phyloP scores from a whole-genome alignment of 2,329 filamentous ascomycete genomes.

The Claviceps purpurea region DNA sequence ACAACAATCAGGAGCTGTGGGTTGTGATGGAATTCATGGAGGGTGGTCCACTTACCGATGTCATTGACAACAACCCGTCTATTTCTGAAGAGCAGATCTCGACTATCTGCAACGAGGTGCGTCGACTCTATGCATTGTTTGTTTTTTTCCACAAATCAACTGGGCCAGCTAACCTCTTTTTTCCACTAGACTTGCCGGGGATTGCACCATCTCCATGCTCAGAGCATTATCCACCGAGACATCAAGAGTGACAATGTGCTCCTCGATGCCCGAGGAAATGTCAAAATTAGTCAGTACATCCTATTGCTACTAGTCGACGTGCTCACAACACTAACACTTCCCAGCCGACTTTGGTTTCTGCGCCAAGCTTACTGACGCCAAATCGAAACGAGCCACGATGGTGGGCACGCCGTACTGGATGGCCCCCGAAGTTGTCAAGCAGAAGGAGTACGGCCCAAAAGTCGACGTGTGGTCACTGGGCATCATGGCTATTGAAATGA shows the following conservation, averaged over 20 bases:
- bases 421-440: slow-evolving; percentile 98
- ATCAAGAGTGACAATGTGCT: slow-evolving; percentile 99
- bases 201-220: slow-evolving; percentile 82
- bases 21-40: slow-evolving; percentile 99
- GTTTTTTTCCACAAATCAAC: neutral
- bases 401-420: slow-evolving; percentile 99
- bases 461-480: slow-evolving; percentile 98
- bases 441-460: slow-evolving; percentile 97
- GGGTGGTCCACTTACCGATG: slow-evolving; percentile 90
- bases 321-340: slow-evolving; percentile 18
- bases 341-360: slow-evolving; percentile 98
- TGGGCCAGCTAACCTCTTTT: neutral
- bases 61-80: slow-evolving; percentile 92
- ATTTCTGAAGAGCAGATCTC: slow-evolving; percentile 97
- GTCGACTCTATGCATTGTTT: slow-evolving; percentile 22
- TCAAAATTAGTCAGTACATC: slow-evolving; percentile 76
- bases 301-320: neutral
- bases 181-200: slow-evolving; percentile 74
- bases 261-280: slow-evolving; percentile 82
- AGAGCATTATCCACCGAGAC: slow-evolving; percentile 96
- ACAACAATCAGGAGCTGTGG: slow-evolving; percentile 93
- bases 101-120: slow-evolving; percentile 89
- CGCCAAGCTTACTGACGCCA: slow-evolving; percentile 92
- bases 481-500: slow-evolving; percentile 99
- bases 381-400: slow-evolving; percentile 97